phyloP scores from a whole-genome alignment of 2,329 filamentous ascomycete species.

The Colletotrichum agaves region DNA sequence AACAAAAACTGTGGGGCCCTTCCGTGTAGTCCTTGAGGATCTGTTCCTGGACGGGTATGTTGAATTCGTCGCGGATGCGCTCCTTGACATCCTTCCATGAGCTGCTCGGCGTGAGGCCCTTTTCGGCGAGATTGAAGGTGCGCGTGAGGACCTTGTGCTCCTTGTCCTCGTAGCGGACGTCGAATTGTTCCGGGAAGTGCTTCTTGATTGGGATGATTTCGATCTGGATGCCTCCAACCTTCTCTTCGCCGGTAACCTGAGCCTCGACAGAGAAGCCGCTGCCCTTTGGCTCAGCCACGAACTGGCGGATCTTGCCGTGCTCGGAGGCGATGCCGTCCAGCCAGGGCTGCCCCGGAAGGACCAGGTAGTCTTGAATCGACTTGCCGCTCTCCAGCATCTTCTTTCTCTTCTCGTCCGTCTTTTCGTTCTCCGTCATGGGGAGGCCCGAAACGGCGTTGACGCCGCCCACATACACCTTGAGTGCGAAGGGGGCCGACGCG shows the following conservation, averaged over 20 bases:
- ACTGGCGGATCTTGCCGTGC: constrained; percentile 55
- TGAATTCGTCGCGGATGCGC: constrained; percentile 29
- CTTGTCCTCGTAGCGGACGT: constrained; percentile 35
- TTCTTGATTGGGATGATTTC: constrained; percentile 47
- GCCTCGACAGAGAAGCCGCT: constrained; percentile 56
- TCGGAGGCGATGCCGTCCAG: constrained; percentile 52
- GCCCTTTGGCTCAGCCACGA: constrained; percentile 57
- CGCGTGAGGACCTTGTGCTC: constrained; percentile 29
- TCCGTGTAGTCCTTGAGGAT: background rate
- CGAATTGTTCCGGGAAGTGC: constrained; percentile 26
- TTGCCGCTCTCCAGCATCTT: constrained; percentile 23
- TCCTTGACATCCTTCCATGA: constrained; percentile 38
- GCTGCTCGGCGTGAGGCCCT: constrained; percentile 24
- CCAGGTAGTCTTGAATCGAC: constrained; percentile 47
- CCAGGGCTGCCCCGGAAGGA: constrained; percentile 51
- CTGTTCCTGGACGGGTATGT: constrained; percentile 24
- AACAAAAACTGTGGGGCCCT: too few relatives aligned
- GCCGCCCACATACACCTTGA: constrained; percentile 53
- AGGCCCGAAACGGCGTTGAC: constrained; percentile 54
- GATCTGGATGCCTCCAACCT: constrained; percentile 54
- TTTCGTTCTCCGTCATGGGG: constrained; percentile 39
- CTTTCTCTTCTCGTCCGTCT: constrained; percentile 34
- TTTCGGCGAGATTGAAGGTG: constrained; percentile 30
- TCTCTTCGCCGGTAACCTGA: constrained; percentile 56
- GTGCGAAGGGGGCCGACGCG: constrained; percentile 44